phyloP scores from a whole-genome alignment of 345 rosid genomes.

The Pistacia integerrima region DNA sequence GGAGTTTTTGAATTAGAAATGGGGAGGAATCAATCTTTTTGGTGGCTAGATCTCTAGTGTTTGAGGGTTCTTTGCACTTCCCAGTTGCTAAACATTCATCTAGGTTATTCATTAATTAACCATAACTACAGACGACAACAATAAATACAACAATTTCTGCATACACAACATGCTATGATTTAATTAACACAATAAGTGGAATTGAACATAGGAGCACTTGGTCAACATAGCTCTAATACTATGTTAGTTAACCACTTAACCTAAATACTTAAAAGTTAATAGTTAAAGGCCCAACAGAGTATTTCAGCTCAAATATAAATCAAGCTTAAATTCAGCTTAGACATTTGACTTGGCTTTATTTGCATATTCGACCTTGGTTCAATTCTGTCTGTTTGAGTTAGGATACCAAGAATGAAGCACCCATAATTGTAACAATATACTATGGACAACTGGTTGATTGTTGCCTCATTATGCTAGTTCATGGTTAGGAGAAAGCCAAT shows the following conservation, averaged over 20 bases:
- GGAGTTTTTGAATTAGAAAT: background rate
- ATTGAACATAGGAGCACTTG: too few species aligned
- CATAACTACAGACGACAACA: too few species aligned
- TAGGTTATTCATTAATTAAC: too few species aligned
- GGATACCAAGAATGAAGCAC: conserved; percentile 1
- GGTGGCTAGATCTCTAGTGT: background rate
- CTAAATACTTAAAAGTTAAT: background rate
- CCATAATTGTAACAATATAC: background rate
- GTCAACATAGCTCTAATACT: too few species aligned
- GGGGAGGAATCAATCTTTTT: background rate
- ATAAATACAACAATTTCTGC: too few species aligned
- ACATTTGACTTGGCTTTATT: background rate
- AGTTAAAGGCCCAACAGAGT: too few species aligned
- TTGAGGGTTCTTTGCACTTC: background rate
- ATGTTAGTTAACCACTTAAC: too few species aligned
- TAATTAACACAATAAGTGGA: too few species aligned
- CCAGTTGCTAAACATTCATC: background rate
- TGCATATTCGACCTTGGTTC: background rate
- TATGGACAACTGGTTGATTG: background rate
- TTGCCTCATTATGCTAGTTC: background rate
- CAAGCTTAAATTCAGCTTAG: too few species aligned
- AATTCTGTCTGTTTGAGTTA: background rate
- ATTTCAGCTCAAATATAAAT: too few species aligned
- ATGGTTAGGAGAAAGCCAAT: background rate
- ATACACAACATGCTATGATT: too few species aligned